Conservation (phyloP, 305 asterid genomes). For the Ajuga reptans region DNA sequence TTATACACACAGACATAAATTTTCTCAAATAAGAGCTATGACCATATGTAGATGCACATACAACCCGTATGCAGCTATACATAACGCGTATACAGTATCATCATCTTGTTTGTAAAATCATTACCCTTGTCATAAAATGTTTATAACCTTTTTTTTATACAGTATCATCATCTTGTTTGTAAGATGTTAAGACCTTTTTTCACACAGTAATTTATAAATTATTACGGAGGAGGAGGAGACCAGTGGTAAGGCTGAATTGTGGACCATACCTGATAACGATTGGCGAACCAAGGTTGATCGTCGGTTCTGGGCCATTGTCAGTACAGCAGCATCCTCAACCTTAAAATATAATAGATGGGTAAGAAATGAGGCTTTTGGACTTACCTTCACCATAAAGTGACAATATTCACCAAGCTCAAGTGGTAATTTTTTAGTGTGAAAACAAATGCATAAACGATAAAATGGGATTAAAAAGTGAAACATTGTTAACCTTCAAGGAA, state of each 20-base stretch:
- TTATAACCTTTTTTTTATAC: too few relatives aligned
- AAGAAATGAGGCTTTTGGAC: constrained; percentile 16
- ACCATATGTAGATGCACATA: neutral
- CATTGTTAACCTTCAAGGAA: constrained; percentile 67
- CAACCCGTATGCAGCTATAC: too few relatives aligned
- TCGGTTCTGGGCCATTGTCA: constrained; percentile 66
- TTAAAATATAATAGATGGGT: constrained; percentile 32
- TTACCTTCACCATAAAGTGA: constrained; percentile 16
- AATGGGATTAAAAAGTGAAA: constrained; percentile 9
- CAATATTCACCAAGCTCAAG: constrained; percentile 3
- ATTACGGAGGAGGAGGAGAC: neutral
- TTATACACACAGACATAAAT: too few relatives aligned
- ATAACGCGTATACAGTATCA: too few relatives aligned
- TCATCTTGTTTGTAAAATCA: too few relatives aligned
- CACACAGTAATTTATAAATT: neutral
- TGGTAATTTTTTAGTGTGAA: constrained; percentile 2
- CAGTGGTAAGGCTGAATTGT: constrained; percentile 5
- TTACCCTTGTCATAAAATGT: neutral
- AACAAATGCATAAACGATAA: neutral
- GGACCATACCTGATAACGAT: constrained; percentile 53
- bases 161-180: too few relatives aligned
- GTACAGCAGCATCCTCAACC: constrained; percentile 96
- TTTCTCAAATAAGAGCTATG: neutral
- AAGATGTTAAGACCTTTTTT: neutral
- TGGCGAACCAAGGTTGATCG: constrained; percentile 76